Percentiles rank a stretch among this genome's conserved stretches.
These are phyloP conservation scores for Hyphopichia wangnamkhiaoensis DNA, from an alignment of 1,139 yeast genomes.

Conservation along the genomic window DNA sequence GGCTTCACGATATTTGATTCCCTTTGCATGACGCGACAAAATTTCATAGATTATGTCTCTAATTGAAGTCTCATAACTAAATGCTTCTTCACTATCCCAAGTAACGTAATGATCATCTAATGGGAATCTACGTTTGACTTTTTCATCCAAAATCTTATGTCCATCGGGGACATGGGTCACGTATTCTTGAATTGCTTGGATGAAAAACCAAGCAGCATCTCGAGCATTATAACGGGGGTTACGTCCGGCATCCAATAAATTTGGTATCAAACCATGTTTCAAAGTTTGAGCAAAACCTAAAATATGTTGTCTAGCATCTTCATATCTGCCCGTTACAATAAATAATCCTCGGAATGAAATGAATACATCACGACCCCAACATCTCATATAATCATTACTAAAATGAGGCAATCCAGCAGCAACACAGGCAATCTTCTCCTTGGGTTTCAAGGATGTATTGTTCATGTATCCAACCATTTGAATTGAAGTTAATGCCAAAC, in stretches of 20 bases:
- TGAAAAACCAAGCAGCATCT: slow-evolving; percentile 95
- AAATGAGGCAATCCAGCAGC: slow-evolving; percentile 98
- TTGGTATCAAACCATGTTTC: slow-evolving; percentile 95
- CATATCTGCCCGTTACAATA: slow-evolving; percentile 72
- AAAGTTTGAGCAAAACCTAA: slow-evolving; percentile 86
- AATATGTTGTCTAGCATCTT: slow-evolving; percentile 80
- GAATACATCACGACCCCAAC: slow-evolving; percentile 98
- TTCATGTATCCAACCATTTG: slow-evolving; percentile 83
- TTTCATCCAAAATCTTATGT: slow-evolving; percentile 60
- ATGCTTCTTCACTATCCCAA: slow-evolving; percentile 72
- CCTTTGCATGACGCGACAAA: slow-evolving; percentile 80
- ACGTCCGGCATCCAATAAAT: slow-evolving; percentile 85
- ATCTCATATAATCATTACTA: slow-evolving; percentile 86
- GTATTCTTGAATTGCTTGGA: slow-evolving; percentile 86
- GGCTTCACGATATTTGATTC: slow-evolving; percentile 88
- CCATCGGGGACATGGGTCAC: slow-evolving; percentile 71
- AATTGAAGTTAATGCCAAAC: slow-evolving; percentile 76
- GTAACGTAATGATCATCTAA: slow-evolving; percentile 79
- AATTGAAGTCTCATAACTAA: slow-evolving; percentile 66
- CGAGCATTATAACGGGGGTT: slow-evolving; percentile 95
- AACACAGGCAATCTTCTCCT: slow-evolving; percentile 64
- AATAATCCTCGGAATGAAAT: slow-evolving; percentile 82
- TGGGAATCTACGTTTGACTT: slow-evolving; percentile 84
- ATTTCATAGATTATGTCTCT: slow-evolving; percentile 82
- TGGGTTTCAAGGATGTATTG: slow-evolving; percentile 75